Evolutionary conservation across 2,329 filamentous ascomycete genomes (phyloP), one percentile per base, ranked within the genome.

Genomic region (Nemania bipapillata): DNA sequence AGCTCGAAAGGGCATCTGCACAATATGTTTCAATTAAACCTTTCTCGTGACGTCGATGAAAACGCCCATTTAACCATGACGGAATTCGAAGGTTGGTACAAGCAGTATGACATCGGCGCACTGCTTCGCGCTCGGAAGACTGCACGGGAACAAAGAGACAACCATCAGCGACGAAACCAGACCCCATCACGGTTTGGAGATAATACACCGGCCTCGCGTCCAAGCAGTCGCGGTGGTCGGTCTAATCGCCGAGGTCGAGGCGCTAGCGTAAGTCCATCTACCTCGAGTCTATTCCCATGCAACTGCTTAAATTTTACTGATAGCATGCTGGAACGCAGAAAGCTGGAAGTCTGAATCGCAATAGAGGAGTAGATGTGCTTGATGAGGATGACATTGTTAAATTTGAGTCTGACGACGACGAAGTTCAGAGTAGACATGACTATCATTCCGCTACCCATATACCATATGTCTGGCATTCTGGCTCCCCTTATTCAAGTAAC

Each of bases 1-100:
- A 89, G 92, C 68, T 97, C 94, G 72, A 97, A 97, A 79, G 91
- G 92, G n/a, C 95, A 98, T 79, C 84, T 97, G 37, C 90, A 93
- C 68, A 88, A 93, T 77, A 90, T 92, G 75, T 96, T 94, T 82
- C 93, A 93, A 76, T 86, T 93, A 60, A 90, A 93, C 75, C 88
- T 97, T 72, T 88, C 87, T 65, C 88, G 90, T 63, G 86, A 89
- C 62, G 85, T 87, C 53, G 91, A 96, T 68, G 80, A 85, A n/a
- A 82, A 82, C n/a, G 89, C 91, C n/a, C 84, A 86, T 26, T 79
- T 86, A 11, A 79, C 87, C 35, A 83, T 97, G 52, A 85, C 89
- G 40, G 82, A 85, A 52, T 97, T 93, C 77, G 89, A 96, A 64
- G 81, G 83, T 40, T 97, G 95, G 95, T 96, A 94, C 77, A 83